These are phyloP conservation scores for Glomus cerebriforme DNA, from an alignment of 192 early-diverging fungal species.

Conservation along the genomic window DNA sequence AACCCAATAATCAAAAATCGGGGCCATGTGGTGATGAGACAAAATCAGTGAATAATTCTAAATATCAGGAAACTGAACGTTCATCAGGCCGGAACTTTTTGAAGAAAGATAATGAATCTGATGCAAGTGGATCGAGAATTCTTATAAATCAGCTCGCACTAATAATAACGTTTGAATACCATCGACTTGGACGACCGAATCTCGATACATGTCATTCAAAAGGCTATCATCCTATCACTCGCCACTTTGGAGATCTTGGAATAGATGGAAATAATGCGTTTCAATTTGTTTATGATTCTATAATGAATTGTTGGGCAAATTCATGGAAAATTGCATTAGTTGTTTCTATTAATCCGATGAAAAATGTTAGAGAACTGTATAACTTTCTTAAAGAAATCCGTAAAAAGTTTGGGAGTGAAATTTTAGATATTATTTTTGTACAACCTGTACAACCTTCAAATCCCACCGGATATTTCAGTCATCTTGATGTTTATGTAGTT, in stretches of 20 bases:
- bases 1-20: too few species aligned
- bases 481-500: background rate
- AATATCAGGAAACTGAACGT: too few species aligned
- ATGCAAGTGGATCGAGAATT: too few species aligned
- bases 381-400: background rate
- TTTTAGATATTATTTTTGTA: conserved; percentile 3
- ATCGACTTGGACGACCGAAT: background rate
- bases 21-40: too few species aligned
- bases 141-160: background rate
- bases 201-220: background rate
- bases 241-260: background rate
- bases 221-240: background rate
- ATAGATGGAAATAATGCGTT: background rate
- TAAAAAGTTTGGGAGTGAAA: background rate
- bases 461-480: background rate
- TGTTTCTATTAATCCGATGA: background rate
- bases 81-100: too few species aligned
- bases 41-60: too few species aligned
- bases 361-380: background rate
- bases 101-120: too few species aligned
- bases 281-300: background rate
- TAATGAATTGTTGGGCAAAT: conserved; percentile 19
- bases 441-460: background rate
- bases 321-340: background rate
- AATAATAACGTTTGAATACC: background rate